Evolutionary conservation across 2,329 filamentous ascomycete genomes (phyloP).

Genomic region (Calonectria honghensis): DNA sequence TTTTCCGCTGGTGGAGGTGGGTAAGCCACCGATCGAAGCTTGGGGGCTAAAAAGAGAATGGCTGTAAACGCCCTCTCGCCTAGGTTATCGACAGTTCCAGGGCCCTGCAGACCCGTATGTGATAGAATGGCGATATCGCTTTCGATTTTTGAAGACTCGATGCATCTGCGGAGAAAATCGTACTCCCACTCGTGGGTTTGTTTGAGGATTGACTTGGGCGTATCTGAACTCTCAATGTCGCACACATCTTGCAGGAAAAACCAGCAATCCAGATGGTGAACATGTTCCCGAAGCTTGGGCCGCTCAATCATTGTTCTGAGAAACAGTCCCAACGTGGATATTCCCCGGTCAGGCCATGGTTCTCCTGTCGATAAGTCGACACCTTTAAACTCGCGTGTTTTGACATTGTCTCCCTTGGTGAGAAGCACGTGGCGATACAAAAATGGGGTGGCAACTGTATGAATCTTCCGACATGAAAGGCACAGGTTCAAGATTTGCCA

Average conservation of each 20-base stretch:
- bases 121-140: background rate
- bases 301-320: slow-evolving; percentile 2
- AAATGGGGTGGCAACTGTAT: background rate
- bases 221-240: too few relatives aligned
- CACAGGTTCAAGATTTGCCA: background rate
- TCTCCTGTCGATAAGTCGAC: background rate
- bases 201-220: background rate
- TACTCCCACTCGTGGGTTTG: background rate
- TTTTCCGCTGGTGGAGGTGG: background rate
- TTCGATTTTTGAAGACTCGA: background rate
- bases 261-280: slow-evolving; percentile 12
- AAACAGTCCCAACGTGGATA: slow-evolving; percentile 1
- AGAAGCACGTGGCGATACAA: background rate
- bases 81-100: background rate
- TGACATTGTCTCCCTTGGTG: background rate
- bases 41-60: background rate
- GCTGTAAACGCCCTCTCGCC: background rate
- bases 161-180: background rate
- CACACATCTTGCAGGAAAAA: slow-evolving; percentile 2
- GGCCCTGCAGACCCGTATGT: background rate
- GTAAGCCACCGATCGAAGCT: background rate
- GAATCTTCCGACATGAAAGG: background rate
- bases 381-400: background rate
- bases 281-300: background rate
- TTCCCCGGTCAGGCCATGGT: background rate